Base-by-base conservation (phyloP, 768 basidiomycete species). In the Coprinopsis sp. region DNA sequence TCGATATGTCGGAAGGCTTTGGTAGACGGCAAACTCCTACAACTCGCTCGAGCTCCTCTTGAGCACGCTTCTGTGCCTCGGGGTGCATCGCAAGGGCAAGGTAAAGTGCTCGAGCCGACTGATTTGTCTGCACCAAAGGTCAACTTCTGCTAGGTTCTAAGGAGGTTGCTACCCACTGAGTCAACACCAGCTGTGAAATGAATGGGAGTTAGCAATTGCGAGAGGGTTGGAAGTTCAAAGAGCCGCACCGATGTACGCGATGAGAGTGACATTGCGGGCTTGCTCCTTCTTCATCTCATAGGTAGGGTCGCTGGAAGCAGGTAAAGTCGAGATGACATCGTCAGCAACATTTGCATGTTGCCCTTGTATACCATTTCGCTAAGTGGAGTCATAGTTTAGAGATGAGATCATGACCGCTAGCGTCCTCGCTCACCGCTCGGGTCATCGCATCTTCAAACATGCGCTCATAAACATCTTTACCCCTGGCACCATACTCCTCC, bases 21-120 rank as follows among this genome's bases (percentile, higher is more conserved):
- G 61, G 63, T 6, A 62, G 47, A 6, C 54, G 52, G 7, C 53
- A 53, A 28, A 38, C 14, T 0, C 40, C 50, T 13, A 61, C 19
- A 1, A 59, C 44, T 1, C 44, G 25, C 39, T 64, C 64, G 2
- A 69, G 43, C 41, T 69, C 56, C 22, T 46, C 31, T 54, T 50
- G 58, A 13, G 55, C 56, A 29, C 49, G 52, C 21, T 29, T 33
- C 33, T 52, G 51, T 13, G 58, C 45, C 1, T 57, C 55, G 12
- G 58, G 56, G 18, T 51, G 23, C 18, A 33, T 37, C 0, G 52
- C 46, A 33, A 61, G 44, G 11, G 39, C 53, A 8, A 59, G 48
- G 3, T 58, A 39, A 33, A 54, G 54, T 0, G 52, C 37, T 7
- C 25, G 22, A 2, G 21, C 37, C 18, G 46, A 30, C 24, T 37